Base-by-base conservation (phyloP, 1,284 basidiomycete genomes). In the Trametes versicolor region DNA sequence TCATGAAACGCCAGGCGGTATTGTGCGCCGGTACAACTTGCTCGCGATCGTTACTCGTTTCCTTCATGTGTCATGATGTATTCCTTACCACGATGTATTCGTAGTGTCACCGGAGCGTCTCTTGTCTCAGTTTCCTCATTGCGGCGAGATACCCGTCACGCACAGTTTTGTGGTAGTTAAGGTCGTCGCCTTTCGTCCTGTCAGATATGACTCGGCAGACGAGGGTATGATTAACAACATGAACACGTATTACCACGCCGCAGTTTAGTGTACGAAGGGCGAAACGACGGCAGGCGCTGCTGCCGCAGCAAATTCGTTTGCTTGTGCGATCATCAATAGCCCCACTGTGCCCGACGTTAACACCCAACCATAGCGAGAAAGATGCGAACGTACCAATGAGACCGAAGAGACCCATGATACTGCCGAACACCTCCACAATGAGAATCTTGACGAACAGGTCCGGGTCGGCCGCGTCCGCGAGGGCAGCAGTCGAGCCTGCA, bases 361-460 rank as follows among this genome's bases (percentile, higher is more conserved):
- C 41, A 56, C 65, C 56, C 51, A 39, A 41, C 51, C 36, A 50
- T 25, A 60, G 32, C 60, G 45, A 48, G 37, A 27, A 25, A 45
- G 23, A 34, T n/a, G 36, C 29, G n/a, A 8, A 85, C 92, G 68
- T 70, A 95, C 93, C 93, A 73, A 97, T 97, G 68, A 97, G 81
- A 25, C 96, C 96, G 74, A 97, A 97, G 53, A 97, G 81, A 32
- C 95, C 96, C 76, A 97, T 81, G 68, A 97, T 94, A 72, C 94
- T 96, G 64, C 95, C 95, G 75, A 98, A 98, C 61, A 98, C 96
- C 75, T 98, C 96, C 1, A 97, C 92, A 63, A 98, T 91, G 63
- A 98, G 87, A 67, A 98, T 94, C 80, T 97, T 97, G 77, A 98
- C 95, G 73, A 98, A 98, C 34, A 98, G 79, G 60, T 90, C 87